These are phyloP conservation scores for Cymbidium sinense DNA, from an alignment of 106 monocot species.

Conservation along the genomic window DNA sequence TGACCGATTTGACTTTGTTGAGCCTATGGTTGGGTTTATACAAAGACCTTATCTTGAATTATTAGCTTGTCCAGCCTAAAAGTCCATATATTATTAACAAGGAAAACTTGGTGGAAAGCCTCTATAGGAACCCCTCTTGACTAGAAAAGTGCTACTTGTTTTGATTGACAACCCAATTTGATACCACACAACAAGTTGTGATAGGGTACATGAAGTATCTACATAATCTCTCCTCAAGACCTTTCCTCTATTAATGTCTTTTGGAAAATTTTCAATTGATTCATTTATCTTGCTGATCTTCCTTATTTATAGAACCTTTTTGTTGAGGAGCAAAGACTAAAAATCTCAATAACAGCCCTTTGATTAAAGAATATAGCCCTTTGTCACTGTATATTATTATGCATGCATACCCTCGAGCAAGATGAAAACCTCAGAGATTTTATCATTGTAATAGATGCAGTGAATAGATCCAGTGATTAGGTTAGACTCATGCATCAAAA, in stretches of 20 bases:
- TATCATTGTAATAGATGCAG: neutral
- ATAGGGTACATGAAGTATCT: neutral
- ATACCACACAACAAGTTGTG: neutral
- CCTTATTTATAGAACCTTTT: neutral
- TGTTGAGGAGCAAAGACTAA: neutral
- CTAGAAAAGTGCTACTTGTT: neutral
- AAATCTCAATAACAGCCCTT: neutral
- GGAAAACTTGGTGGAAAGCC: neutral
- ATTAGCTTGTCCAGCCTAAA: neutral
- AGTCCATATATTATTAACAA: neutral
- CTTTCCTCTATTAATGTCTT: neutral
- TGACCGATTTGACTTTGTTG: neutral
- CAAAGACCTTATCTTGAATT: neutral
- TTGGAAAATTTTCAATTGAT: neutral
- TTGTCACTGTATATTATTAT: neutral
- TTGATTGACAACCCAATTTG: neutral
- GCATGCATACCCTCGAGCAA: neutral
- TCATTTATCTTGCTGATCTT: neutral
- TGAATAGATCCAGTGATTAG: neutral
- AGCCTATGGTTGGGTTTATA: neutral
- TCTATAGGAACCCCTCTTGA: neutral
- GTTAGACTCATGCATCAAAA: neutral
- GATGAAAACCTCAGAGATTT: neutral
- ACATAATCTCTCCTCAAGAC: neutral
- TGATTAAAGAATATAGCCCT: neutral